phyloP scores from a whole-genome alignment of 495 filamentous ascomycete species.

The Penicillium longicatenatum region DNA sequence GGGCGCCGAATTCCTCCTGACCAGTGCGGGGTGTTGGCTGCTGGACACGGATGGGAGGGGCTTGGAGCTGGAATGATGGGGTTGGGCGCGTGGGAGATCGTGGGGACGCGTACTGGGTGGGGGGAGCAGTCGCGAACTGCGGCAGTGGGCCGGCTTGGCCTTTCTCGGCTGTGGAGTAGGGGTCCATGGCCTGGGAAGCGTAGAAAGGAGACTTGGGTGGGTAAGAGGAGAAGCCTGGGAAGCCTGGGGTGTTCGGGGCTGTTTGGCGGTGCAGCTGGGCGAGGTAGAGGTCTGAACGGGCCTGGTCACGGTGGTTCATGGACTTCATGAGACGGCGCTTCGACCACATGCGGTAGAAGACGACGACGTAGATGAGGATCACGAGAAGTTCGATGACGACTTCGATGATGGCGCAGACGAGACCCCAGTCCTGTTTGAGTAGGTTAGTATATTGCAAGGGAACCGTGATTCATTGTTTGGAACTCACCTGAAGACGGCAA shows the following conservation, averaged over 20 bases:
- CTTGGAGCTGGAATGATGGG: conserved; percentile 77
- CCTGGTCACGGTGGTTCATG: conserved; percentile 93
- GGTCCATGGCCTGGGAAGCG: conserved; percentile 41
- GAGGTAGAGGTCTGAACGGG: conserved; percentile 91
- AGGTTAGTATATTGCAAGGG: neutral
- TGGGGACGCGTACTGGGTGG: conserved; percentile 51
- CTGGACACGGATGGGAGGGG: conserved; percentile 77
- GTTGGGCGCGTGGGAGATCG: conserved; percentile 48
- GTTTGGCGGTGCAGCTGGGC: conserved; percentile 91
- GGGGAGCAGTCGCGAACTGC: conserved; percentile 15
- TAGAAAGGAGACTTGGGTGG: conserved; percentile 53
- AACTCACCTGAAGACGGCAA: conserved; percentile 85
- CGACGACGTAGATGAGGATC: conserved; percentile 87
- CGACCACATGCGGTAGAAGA: conserved; percentile 95
- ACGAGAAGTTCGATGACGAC: conserved; percentile 89
- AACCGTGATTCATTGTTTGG: neutral
- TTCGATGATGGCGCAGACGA: conserved; percentile 97
- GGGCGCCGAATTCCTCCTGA: conserved; percentile 54
- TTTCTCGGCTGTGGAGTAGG: conserved; percentile 58
- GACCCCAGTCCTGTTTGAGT: conserved; percentile 77
- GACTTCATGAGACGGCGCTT: conserved; percentile 93
- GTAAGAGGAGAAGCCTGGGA: conserved; percentile 45
- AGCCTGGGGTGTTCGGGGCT: conserved; percentile 90
- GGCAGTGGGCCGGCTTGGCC: conserved; percentile 35
- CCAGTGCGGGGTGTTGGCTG: conserved; percentile 69